Evolutionary conservation across 1,139 yeast species (phyloP).

Genomic region (Geotrichum citri-aurantii): DNA sequence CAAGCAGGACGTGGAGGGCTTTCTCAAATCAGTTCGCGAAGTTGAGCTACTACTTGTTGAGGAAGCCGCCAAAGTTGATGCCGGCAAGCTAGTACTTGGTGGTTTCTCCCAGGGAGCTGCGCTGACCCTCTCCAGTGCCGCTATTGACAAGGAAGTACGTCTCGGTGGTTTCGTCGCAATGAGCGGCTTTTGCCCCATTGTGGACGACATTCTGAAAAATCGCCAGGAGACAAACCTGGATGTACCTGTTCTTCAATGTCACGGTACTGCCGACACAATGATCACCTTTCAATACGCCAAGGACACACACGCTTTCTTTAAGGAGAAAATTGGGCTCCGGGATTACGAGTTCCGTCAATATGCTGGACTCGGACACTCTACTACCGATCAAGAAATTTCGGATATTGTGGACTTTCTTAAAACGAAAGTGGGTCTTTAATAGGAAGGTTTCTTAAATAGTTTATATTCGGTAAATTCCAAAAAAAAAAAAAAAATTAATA

Average conservation of each 20-base stretch:
- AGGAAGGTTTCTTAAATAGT: neutral
- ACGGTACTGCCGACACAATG: slow-evolving; percentile 7
- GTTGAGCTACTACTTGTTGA: neutral
- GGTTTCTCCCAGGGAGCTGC: slow-evolving; percentile 10
- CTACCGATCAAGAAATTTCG: neutral
- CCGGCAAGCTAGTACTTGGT: slow-evolving; percentile 6
- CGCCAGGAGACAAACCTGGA: neutral
- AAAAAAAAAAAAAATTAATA: too few species aligned
- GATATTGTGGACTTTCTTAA: slow-evolving; percentile 1
- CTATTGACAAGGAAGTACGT: neutral
- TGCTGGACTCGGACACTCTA: slow-evolving; percentile 4
- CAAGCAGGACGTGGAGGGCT: slow-evolving; percentile 4
- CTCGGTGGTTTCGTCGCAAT: slow-evolving; percentile 6
- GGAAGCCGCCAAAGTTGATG: neutral
- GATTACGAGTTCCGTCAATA: neutral
- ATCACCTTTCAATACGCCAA: slow-evolving; percentile 1
- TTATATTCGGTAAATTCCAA: neutral
- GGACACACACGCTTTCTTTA: neutral
- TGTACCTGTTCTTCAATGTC: slow-evolving; percentile 5
- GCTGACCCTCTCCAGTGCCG: slow-evolving; percentile 2
- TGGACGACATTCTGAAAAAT: neutral
- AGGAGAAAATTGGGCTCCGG: neutral
- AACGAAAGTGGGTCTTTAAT: neutral
- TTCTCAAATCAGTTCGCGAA: neutral
- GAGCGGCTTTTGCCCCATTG: slow-evolving; percentile 6